phyloP scores from a whole-genome alignment of 2,329 filamentous ascomycete genomes.

The Monilinia vaccinii-corymbosi region DNA sequence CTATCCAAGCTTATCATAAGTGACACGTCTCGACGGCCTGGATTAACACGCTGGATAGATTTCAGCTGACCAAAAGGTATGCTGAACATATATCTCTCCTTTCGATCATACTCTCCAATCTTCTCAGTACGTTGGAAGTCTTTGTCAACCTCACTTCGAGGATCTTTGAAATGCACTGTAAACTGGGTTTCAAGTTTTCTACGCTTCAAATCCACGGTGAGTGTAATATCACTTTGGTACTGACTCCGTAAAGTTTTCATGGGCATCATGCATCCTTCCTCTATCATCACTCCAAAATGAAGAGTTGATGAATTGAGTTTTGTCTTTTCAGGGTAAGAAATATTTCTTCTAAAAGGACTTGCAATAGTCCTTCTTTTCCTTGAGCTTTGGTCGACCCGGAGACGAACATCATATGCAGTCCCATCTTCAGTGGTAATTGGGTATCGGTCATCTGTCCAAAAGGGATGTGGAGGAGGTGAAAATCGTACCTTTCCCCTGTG shows the following conservation, averaged over 20 bases:
- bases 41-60: constrained; percentile 33
- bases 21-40: constrained; percentile 28
- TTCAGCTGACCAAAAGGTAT: constrained; percentile 36
- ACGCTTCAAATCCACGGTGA: constrained; percentile 34
- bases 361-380: neutral
- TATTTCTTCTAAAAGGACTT: constrained; percentile 23
- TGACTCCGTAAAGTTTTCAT: neutral
- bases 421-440: neutral
- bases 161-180: constrained; percentile 25
- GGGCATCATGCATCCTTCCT: constrained; percentile 46
- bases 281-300: constrained; percentile 52
- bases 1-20: constrained; percentile 40
- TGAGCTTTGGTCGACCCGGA: neutral
- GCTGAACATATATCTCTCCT: constrained; percentile 29
- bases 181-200: constrained; percentile 37
- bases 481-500: constrained; percentile 44
- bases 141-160: constrained; percentile 15
- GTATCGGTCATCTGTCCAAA: constrained; percentile 35
- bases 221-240: constrained; percentile 21
- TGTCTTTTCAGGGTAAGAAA: constrained; percentile 30
- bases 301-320: constrained; percentile 38
- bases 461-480: constrained; percentile 44
- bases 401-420: neutral
- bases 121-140: constrained; percentile 5
- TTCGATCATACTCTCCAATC: constrained; percentile 18